These are phyloP conservation scores for Barnettozyma botsteinii DNA, from an alignment of 805 yeast genomes.

Conservation along the genomic window DNA sequence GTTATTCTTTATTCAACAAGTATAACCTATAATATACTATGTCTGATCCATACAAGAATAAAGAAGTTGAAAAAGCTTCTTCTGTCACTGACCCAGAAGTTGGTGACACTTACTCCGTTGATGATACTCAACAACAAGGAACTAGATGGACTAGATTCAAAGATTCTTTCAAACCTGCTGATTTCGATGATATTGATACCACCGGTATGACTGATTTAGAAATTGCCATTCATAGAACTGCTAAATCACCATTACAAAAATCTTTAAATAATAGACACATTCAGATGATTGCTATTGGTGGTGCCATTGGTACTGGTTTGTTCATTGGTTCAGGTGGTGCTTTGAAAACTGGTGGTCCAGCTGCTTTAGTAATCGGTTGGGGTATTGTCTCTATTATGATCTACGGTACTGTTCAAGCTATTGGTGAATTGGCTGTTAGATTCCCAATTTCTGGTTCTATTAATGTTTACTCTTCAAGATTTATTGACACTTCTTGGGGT, in stretches of 20 bases:
- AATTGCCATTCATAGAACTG: conserved; percentile 33
- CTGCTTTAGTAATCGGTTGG: conserved; percentile 37
- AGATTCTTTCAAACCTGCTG: conserved; percentile 16
- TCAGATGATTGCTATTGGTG: conserved; percentile 79
- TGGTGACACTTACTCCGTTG: conserved; percentile 21
- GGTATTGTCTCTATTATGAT: conserved; percentile 43
- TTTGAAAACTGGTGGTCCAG: conserved; percentile 60
- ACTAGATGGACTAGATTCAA: conserved; percentile 18
- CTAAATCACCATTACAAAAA: conserved; percentile 26
- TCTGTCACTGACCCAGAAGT: conserved; percentile 20
- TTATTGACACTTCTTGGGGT: conserved; percentile 55
- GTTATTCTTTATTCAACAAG: no score
- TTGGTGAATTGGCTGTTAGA: conserved; percentile 58
- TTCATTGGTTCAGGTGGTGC: conserved; percentile 69
- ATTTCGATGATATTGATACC: conserved; percentile 11
- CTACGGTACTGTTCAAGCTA: conserved; percentile 45
- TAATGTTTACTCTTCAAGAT: conserved; percentile 50
- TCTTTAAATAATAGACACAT: conserved; percentile 48
- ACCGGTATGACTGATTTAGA: conserved; percentile 35
- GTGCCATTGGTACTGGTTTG: conserved; percentile 79
- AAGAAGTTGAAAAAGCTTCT: conserved; percentile 6
- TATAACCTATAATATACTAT: no score
- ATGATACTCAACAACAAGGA: conserved; percentile 4
- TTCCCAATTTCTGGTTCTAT: conserved; percentile 67
- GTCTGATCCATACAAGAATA: conserved; percentile 10